A percentile compares a stretch with the other conserved stretches of the same genome.
Evolutionary conservation across 192 early-diverging fungal species (phyloP).

Genomic region (Umbelopsis sp.): DNA sequence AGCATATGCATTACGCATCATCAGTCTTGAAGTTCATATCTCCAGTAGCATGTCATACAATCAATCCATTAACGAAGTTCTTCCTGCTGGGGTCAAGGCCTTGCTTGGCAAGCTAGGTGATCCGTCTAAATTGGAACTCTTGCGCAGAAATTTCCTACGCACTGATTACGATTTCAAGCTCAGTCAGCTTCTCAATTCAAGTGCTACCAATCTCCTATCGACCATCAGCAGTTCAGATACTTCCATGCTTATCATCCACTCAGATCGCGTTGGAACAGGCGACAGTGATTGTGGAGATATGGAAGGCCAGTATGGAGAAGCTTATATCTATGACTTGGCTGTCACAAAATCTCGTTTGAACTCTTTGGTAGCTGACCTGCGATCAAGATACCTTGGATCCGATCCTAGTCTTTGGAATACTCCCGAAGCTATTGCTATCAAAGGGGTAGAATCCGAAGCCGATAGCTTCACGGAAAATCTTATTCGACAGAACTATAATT

Average conservation of each 20-base stretch:
- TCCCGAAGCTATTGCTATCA: neutral
- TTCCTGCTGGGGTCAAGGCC: slow-evolving; percentile 28
- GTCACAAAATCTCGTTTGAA: slow-evolving; percentile 18
- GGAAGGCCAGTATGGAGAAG: slow-evolving; percentile 36
- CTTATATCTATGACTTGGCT: slow-evolving; percentile 36
- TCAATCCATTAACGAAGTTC: neutral
- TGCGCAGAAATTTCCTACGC: slow-evolving; percentile 12
- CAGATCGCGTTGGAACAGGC: slow-evolving; percentile 14
- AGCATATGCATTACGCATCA: slow-evolving; percentile 24
- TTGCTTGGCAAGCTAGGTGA: slow-evolving; percentile 28
- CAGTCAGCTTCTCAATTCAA: neutral
- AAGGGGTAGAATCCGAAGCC: neutral
- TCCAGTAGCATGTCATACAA: neutral
- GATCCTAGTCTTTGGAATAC: neutral
- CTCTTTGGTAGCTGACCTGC: neutral
- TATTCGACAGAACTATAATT: slow-evolving; percentile 27
- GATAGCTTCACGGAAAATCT: neutral
- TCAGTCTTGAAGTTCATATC: slow-evolving; percentile 29
- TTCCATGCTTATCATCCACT: neutral
- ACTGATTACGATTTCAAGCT: slow-evolving; percentile 1
- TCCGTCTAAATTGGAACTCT: neutral
- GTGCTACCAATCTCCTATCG: neutral
- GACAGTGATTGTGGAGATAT: slow-evolving; percentile 28
- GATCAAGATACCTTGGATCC: neutral
- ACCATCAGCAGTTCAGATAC: slow-evolving; percentile 12